These are phyloP conservation scores for Yamadazyma insecticola DNA, from an alignment of 805 yeast species.

Conservation along the genomic window DNA sequence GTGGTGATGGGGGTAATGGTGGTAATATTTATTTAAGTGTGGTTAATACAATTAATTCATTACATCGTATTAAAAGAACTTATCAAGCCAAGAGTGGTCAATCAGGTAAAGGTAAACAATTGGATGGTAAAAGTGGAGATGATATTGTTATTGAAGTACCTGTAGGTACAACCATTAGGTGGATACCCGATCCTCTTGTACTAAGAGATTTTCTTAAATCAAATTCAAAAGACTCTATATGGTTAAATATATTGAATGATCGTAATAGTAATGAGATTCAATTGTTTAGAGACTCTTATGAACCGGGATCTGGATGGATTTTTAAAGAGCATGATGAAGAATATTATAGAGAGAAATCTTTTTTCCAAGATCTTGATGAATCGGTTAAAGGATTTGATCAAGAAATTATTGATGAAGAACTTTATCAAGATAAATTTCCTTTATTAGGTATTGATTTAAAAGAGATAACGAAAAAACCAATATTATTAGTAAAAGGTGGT, in stretches of 20 bases:
- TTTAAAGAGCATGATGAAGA: slow-evolving; percentile 75
- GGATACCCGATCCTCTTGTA: slow-evolving; percentile 73
- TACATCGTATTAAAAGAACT: slow-evolving; percentile 62
- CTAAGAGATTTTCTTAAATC: slow-evolving; percentile 26
- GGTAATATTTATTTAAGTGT: slow-evolving; percentile 86
- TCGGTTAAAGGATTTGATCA: slow-evolving; percentile 64
- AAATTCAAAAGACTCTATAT: slow-evolving; percentile 6
- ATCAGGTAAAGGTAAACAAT: slow-evolving; percentile 67
- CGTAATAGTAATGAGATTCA: slow-evolving; percentile 29
- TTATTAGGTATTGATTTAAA: slow-evolving; percentile 73
- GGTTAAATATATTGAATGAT: slow-evolving; percentile 8
- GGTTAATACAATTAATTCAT: slow-evolving; percentile 61
- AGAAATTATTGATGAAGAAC: slow-evolving; percentile 53
- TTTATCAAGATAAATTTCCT: slow-evolving; percentile 67
- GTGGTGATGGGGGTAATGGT: slow-evolving; percentile 98
- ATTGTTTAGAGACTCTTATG: slow-evolving; percentile 56
- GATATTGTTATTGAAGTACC: slow-evolving; percentile 84
- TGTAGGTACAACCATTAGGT: slow-evolving; percentile 79
- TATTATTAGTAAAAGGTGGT: slow-evolving; percentile 76
- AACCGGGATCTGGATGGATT: slow-evolving; percentile 82
- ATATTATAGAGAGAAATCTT: slow-evolving; percentile 61
- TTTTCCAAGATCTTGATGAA: slow-evolving; percentile 59
- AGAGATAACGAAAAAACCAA: slow-evolving; percentile 59
- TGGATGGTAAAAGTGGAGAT: slow-evolving; percentile 82
- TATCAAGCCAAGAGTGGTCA: slow-evolving; percentile 73